Evolutionary conservation across 129 eudicot species (phyloP).

Genomic region (Lonicera japonica): DNA sequence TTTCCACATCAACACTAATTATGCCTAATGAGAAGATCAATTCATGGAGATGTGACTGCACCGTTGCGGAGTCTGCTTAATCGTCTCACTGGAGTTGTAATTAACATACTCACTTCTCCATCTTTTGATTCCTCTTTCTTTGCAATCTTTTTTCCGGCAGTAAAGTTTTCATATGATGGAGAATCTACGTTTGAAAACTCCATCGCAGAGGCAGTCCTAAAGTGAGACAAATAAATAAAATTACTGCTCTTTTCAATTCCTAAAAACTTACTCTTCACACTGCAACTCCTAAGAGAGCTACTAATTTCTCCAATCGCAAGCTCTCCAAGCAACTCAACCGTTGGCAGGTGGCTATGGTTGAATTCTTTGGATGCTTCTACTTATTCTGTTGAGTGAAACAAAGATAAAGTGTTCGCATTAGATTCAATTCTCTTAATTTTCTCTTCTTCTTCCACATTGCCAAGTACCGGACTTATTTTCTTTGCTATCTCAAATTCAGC

Average conservation of each 20-base stretch:
- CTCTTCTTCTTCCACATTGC: neutral
- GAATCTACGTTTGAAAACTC: neutral
- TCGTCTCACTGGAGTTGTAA: constrained; percentile 60
- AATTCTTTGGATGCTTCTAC: constrained; percentile 12
- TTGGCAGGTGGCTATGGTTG: constrained; percentile 22
- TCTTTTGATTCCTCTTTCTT: constrained; percentile 40
- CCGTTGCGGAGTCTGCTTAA: constrained; percentile 54
- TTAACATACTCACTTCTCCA: neutral
- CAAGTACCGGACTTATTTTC: neutral
- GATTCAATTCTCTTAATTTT: neutral
- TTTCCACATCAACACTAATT: too few species aligned
- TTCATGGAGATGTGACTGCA: constrained; percentile 48
- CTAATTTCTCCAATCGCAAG: constrained; percentile 38
- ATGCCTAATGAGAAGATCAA: neutral
- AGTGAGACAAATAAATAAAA: constrained; percentile 11
- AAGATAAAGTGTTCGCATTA: constrained; percentile 12
- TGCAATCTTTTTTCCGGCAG: constrained; percentile 30
- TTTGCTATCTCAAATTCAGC: neutral
- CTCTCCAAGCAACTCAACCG: constrained; percentile 55
- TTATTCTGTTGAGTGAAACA: constrained; percentile 5
- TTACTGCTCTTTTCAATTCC: constrained; percentile 27
- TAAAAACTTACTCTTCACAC: constrained; percentile 6
- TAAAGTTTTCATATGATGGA: constrained; percentile 32
- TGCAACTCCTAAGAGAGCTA: constrained; percentile 16
- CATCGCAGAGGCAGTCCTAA: neutral